Evolutionary conservation across 2,329 filamentous ascomycete species (phyloP).

Genomic region (Lachnellula hyalina): DNA sequence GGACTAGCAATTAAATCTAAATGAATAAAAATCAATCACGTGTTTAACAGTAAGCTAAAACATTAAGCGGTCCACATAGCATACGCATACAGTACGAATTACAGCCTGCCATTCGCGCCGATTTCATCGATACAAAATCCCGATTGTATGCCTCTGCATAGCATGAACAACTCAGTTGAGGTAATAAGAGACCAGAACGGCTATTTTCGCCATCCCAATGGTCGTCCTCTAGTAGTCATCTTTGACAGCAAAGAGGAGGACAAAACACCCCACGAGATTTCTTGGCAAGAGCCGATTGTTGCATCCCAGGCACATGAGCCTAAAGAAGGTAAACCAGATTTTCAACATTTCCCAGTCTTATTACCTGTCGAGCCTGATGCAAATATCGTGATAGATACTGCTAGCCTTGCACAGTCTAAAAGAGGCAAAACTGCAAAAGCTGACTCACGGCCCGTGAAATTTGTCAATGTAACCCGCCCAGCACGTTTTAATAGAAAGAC

Average conservation of each 20-base stretch:
- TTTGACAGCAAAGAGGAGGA: constrained; percentile 2
- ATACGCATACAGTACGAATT: too few relatives aligned
- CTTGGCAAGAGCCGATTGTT: constrained; percentile 4
- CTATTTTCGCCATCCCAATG: constrained; percentile 2
- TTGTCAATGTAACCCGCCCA: neutral
- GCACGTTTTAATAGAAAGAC: neutral
- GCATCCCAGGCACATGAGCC: neutral
- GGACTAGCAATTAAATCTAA: too few relatives aligned
- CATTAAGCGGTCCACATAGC: too few relatives aligned
- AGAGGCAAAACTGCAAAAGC: neutral
- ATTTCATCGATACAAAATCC: too few relatives aligned
- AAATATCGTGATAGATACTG: neutral
- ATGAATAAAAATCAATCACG: too few relatives aligned
- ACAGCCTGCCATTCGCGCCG: too few relatives aligned
- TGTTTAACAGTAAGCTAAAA: too few relatives aligned
- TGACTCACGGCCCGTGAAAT: neutral
- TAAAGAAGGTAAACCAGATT: neutral
- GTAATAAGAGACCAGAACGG: constrained; percentile 2
- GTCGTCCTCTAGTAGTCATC: constrained; percentile 4
- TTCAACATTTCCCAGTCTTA: neutral
- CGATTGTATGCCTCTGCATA: neutral
- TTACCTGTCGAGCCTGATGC: neutral
- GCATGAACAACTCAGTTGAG: neutral
- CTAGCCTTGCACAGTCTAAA: neutral
- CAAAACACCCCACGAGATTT: neutral